Evolutionary conservation across 2,329 filamentous ascomycete genomes (phyloP).

Genomic region (Ascochyta lentis): DNA sequence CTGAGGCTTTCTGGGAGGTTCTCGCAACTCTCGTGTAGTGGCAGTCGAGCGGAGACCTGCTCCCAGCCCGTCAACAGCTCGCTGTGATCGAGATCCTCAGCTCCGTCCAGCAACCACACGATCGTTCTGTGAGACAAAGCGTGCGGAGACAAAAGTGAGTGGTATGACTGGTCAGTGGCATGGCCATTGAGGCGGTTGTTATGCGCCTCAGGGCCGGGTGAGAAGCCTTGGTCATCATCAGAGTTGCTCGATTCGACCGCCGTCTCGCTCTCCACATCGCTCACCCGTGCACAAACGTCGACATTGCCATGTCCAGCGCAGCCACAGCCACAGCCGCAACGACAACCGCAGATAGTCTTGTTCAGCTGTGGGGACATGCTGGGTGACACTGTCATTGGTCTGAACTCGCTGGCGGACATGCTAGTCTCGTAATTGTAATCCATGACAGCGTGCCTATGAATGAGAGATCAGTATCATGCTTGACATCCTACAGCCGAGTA

Average conservation of each 20-base stretch:
- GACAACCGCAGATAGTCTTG: constrained; percentile 30
- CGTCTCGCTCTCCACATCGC: constrained; percentile 16
- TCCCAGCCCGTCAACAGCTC: not conserved
- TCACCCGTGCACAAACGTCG: constrained; percentile 2
- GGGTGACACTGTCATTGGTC: constrained; percentile 13
- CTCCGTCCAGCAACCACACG: not conserved
- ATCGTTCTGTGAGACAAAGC: not conserved
- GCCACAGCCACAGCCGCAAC: constrained; percentile 31
- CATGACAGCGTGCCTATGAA: not conserved
- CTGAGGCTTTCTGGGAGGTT: constrained; percentile 6
- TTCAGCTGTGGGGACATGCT: constrained; percentile 33
- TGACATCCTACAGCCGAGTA: not conserved
- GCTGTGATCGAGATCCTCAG: not conserved
- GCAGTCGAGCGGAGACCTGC: not conserved
- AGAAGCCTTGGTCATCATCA: not conserved
- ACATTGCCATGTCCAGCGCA: constrained; percentile 20
- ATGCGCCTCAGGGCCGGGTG: not conserved
- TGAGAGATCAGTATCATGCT: not conserved
- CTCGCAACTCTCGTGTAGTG: not conserved
- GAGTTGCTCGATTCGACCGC: constrained; percentile 4
- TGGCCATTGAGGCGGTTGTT: not conserved
- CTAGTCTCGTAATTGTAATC: constrained; percentile 5
- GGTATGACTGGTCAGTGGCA: too few species aligned
- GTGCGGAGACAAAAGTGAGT: not conserved
- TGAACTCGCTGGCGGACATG: constrained; percentile 2